Conservation (phyloP, 2,329 filamentous ascomycete genomes). For the Aspergillus transmontanensis region DNA sequence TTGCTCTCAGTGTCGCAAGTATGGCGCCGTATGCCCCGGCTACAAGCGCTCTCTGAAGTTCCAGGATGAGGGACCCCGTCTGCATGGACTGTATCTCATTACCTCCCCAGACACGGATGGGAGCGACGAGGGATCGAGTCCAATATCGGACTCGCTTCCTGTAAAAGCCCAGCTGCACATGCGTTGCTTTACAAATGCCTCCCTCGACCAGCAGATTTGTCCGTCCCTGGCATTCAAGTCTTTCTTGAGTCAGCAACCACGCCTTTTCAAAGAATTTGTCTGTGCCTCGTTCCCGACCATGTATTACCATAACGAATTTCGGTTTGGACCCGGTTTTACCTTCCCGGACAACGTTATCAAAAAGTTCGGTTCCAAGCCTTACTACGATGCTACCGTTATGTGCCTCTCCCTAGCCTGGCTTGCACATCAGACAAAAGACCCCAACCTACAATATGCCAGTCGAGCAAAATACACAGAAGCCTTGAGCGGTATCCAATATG, state of each 20-base stretch:
- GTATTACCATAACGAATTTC: constrained; percentile 28
- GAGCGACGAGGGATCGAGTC: neutral
- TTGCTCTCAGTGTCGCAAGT: constrained; percentile 35
- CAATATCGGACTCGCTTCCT: neutral
- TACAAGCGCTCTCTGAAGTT: constrained; percentile 33
- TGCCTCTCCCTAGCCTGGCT: constrained; percentile 35
- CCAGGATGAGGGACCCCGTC: constrained; percentile 34
- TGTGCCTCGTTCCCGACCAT: constrained; percentile 25
- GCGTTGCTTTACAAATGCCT: constrained; percentile 1
- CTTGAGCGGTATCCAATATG: constrained; percentile 27
- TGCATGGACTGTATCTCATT: constrained; percentile 30
- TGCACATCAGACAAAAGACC: constrained; percentile 26
- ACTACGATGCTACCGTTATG: constrained; percentile 29
- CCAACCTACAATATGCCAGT: constrained; percentile 29
- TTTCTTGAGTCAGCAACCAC: constrained; percentile 24
- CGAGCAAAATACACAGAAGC: constrained; percentile 34
- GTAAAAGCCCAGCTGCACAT: neutral
- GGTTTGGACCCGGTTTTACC: constrained; percentile 27
- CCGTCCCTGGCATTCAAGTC: constrained; percentile 28
- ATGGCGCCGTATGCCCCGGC: constrained; percentile 36
- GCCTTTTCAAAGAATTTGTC: constrained; percentile 29
- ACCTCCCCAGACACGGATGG: neutral
- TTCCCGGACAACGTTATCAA: constrained; percentile 21
- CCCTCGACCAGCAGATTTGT: constrained; percentile 26
- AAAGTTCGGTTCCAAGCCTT: constrained; percentile 20